phyloP scores from a whole-genome alignment of 345 rosid species.

The Eucalyptus fibrosa region DNA sequence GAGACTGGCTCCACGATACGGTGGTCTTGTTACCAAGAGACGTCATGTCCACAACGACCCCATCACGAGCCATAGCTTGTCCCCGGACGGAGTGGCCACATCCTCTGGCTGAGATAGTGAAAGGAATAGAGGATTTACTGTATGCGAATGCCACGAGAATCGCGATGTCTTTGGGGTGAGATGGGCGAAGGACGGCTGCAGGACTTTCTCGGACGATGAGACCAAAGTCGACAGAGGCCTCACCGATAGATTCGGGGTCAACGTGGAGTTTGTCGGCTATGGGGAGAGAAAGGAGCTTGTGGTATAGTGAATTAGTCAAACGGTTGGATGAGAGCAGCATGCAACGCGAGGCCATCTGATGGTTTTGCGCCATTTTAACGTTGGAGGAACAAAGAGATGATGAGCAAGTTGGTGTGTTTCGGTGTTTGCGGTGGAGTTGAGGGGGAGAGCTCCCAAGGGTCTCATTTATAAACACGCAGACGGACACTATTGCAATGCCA shows the following conservation, averaged over 20 bases:
- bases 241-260: slow-evolving; percentile 4
- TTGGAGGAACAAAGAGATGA: neutral
- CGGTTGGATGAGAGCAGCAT: neutral
- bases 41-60: slow-evolving; percentile 35
- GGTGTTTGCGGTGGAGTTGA: neutral
- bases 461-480: neutral
- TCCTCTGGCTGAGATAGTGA: slow-evolving; percentile 29
- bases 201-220: slow-evolving; percentile 11
- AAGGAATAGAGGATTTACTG: neutral
- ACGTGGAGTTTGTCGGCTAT: neutral
- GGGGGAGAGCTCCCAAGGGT: neutral
- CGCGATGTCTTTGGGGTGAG: neutral
- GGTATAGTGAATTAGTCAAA: neutral
- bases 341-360: neutral
- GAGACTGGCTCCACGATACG: neutral
- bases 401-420: neutral
- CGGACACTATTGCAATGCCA: neutral
- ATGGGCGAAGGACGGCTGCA: slow-evolving; percentile 13
- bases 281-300: neutral
- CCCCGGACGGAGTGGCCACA: slow-evolving; percentile 26
- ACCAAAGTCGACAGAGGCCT: slow-evolving; percentile 21
- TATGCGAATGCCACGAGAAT: neutral
- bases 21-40: neutral
- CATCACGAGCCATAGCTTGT: slow-evolving; percentile 30
- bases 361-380: neutral